Evolutionary conservation across 2,329 filamentous ascomycete genomes (phyloP).

Genomic region (Gyromitra esculenta): DNA sequence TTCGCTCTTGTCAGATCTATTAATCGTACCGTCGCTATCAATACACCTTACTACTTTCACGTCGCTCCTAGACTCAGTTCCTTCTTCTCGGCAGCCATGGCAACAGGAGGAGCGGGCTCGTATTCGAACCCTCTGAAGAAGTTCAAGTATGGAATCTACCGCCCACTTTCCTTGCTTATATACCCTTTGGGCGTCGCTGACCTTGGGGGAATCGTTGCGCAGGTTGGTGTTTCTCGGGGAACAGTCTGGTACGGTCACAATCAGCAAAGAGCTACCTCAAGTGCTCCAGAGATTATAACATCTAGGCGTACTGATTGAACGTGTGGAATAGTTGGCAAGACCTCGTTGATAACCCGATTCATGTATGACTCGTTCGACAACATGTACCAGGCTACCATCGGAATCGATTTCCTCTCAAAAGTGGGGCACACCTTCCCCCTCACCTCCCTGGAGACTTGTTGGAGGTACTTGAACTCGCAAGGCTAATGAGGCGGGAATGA

Average conservation of each 20-base stretch:
- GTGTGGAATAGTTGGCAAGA: constrained; percentile 84
- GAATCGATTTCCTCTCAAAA: constrained; percentile 99
- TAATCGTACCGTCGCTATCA: constrained; percentile 17
- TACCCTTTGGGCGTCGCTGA: constrained; percentile 57
- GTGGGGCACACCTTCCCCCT: constrained; percentile 63
- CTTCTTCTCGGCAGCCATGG: constrained; percentile 51
- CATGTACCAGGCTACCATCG: constrained; percentile 99
- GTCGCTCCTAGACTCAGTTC: constrained; percentile 10
- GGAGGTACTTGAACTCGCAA: not conserved
- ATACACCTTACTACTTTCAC: constrained; percentile 15
- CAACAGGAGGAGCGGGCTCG: constrained; percentile 69
- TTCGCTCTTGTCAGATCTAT: constrained; percentile 7
- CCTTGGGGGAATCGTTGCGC: constrained; percentile 53
- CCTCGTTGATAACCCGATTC: constrained; percentile 96
- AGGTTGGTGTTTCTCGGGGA: constrained; percentile 98
- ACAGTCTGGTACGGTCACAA: constrained; percentile 82
- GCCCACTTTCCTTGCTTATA: constrained; percentile 25
- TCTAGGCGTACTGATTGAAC: constrained; percentile 52
- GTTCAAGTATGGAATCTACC: constrained; percentile 79
- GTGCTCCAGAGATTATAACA: constrained; percentile 51
- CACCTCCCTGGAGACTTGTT: constrained; percentile 1
- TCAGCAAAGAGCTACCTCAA: constrained; percentile 33
- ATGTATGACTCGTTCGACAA: constrained; percentile 99
- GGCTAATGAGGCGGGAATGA: constrained; percentile 32
- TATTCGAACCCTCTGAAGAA: constrained; percentile 99